Conservation (phyloP, 2,329 filamentous ascomycete genomes). For the Didymella lethalis region DNA sequence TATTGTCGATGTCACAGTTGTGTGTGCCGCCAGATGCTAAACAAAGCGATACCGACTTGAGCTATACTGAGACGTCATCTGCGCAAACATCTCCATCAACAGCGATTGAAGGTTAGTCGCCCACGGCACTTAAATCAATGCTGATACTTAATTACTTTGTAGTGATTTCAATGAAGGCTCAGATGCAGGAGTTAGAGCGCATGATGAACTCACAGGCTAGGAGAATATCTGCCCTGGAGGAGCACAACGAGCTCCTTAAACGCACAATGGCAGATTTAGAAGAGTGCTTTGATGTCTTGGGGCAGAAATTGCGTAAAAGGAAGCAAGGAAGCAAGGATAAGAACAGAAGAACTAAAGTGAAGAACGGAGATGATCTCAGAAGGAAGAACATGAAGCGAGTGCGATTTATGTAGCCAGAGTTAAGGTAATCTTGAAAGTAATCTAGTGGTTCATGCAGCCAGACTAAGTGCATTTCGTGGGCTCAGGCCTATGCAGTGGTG, state of each 20-base stretch:
- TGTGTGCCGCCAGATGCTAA: neutral
- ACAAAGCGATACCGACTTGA: neutral
- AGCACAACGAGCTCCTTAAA: neutral
- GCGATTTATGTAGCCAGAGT: neutral
- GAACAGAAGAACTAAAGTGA: neutral
- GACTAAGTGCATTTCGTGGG: too few species aligned
- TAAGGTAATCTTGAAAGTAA: neutral
- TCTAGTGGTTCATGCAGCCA: neutral
- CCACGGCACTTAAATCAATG: neutral
- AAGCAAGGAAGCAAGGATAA: neutral
- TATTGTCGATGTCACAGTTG: neutral
- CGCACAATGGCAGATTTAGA: neutral
- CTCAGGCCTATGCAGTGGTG: too few species aligned
- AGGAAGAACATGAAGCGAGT: neutral
- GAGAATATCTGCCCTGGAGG: neutral
- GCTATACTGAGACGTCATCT: neutral
- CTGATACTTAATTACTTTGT: neutral
- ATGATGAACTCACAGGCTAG: neutral
- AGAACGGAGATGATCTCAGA: neutral
- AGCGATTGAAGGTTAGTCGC: neutral
- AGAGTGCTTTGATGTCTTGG: neutral
- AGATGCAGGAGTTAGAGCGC: neutral
- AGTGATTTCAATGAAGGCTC: neutral
- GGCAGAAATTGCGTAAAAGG: neutral
- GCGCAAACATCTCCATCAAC: neutral